These are phyloP conservation scores for Eimeria praecox DNA, from an alignment of 169 alveolate genomes.

Conservation along the genomic window DNA sequence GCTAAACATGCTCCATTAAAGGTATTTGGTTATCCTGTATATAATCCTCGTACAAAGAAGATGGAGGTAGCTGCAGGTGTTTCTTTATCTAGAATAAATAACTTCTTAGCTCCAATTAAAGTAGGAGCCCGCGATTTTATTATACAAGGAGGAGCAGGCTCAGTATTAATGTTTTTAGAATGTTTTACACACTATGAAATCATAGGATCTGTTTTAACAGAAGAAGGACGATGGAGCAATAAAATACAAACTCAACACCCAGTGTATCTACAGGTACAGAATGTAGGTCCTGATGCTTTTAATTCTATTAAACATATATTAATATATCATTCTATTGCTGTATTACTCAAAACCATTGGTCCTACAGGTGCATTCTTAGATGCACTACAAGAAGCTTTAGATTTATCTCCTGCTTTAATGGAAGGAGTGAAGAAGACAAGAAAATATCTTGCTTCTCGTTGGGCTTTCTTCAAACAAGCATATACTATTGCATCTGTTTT, in stretches of 20 bases:
- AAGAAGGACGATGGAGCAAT: not conserved
- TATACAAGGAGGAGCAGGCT: not conserved
- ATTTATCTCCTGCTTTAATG: not conserved
- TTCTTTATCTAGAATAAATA: not conserved
- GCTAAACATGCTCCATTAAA: not conserved
- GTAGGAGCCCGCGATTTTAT: not conserved
- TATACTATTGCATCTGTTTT: not conserved
- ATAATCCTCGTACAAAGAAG: not conserved
- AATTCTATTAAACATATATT: not conserved
- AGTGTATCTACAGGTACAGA: not conserved
- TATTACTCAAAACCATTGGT: not conserved
- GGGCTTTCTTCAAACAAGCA: not conserved
- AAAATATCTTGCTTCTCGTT: not conserved
- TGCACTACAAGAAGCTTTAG: not conserved
- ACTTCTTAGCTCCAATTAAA: not conserved
- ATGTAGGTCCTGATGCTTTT: not conserved
- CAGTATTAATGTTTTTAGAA: not conserved
- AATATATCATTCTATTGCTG: not conserved
- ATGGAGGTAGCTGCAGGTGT: not conserved
- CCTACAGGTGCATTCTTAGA: not conserved
- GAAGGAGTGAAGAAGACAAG: not conserved
- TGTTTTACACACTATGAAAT: not conserved
- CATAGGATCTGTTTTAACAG: not conserved
- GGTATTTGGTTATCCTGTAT: not conserved
- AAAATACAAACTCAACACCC: not conserved